Evolutionary conservation across 140 eudicot genomes (phyloP).

Genomic region (Bidens hawaiensis): DNA sequence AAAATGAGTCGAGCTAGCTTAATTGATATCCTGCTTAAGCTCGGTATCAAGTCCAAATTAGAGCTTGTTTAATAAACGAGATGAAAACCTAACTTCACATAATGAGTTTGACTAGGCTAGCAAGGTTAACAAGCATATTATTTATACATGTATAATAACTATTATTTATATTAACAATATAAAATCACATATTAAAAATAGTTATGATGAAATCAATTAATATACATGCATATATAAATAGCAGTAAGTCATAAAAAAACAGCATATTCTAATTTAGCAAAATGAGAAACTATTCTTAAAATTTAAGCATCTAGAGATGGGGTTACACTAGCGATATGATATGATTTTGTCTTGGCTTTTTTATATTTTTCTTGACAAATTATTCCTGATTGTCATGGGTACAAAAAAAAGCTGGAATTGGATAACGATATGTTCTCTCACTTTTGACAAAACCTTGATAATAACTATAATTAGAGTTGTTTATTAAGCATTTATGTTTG

Average conservation of each 20-base stretch:
- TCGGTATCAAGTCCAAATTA: neutral
- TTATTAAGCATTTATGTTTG: neutral
- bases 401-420: conserved; percentile 6
- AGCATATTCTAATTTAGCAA: neutral
- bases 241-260: too few relatives aligned
- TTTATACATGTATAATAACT: too few relatives aligned
- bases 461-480: neutral
- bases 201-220: too few relatives aligned
- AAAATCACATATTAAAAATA: too few relatives aligned
- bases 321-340: neutral
- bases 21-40: neutral
- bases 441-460: conserved; percentile 11
- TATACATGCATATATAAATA: too few relatives aligned
- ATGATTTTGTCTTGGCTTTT: conserved; percentile 8
- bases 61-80: too few relatives aligned
- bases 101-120: too few relatives aligned
- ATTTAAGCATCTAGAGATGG: neutral
- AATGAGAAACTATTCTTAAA: neutral
- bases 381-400: conserved; percentile 17
- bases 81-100: too few relatives aligned
- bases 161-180: too few relatives aligned
- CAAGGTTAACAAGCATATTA: too few relatives aligned
- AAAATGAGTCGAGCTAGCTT: neutral
- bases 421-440: conserved; percentile 15
- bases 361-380: neutral